Evolutionary conservation across 768 basidiomycete genomes (phyloP), one percentile per base, ranked within the genome.

Genomic region (Ephemerocybe angulata): DNA sequence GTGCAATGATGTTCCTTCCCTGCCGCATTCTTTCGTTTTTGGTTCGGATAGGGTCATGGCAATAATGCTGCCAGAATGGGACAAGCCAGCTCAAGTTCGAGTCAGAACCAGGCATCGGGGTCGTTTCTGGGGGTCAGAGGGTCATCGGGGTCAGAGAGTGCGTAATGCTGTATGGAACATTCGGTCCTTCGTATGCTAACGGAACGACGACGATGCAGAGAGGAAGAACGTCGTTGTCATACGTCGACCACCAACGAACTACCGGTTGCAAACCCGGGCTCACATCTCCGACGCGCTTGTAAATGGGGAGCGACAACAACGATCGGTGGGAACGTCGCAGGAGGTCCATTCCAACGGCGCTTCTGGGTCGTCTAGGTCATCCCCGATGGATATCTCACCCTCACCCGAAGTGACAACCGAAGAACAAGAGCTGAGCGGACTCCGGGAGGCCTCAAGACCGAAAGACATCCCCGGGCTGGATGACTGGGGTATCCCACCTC

Each of bases 401-500:
- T 52, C 33, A 46, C 52, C 29, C 10, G 13, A 58, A 51, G 35
- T 67, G 1, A 62, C 55, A 11, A 31, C 61, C 41, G 62, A 65
- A 42, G 61, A 67, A 27, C 65, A 59, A 44, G 87, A 89, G 57
- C 61, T 86, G 1, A 58, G 72, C 7, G 75, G 68, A 10, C 79
- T 90, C 19, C 78, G 86, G 33, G 67, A 70, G 3, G 70, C 88
- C 3, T 70, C 91, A 25, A 72, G 69, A 12, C 90, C 89, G 3
- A 81, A 84, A 17, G 75, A 82, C 1, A 85, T 90, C 56, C 75
- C 81, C 1, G 87, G 83, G 22, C 60, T 85, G 3, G 73, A 72
- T 1, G 83, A 92, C 62, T 93, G 89, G 85, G 91, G 89, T 4
- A 89, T 94, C 56, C 87, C 89, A 0, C 74, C 83, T 0, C 75